Evolutionary conservation across 225 moss, liverwort and hornwort species (phyloP).

Genomic region (Takakia lepidozioides): DNA sequence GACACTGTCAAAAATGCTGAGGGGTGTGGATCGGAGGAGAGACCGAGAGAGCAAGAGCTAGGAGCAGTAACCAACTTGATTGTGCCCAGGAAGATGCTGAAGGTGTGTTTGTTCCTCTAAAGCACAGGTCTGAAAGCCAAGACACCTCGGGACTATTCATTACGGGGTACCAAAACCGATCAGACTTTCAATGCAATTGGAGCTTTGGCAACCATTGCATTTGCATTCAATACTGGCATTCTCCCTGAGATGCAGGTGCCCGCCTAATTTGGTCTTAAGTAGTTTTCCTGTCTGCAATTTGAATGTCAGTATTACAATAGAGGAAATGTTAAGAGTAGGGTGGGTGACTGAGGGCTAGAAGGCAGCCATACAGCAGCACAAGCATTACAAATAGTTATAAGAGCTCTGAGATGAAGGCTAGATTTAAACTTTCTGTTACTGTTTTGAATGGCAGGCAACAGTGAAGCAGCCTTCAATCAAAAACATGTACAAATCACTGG

Average conservation of each 20-base stretch:
- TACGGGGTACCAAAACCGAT: slow-evolving; percentile 13
- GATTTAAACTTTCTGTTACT: no score
- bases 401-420: no score
- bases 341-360: no score
- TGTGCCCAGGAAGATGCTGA: no score
- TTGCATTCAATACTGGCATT: slow-evolving; percentile 46
- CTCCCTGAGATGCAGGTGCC: slow-evolving; percentile 49
- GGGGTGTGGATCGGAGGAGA: no score
- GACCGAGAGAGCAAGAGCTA: not conserved
- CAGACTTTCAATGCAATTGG: slow-evolving; percentile 32
- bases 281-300: not conserved
- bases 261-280: no score
- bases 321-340: no score
- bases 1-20: no score
- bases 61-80: not conserved
- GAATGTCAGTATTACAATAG: no score
- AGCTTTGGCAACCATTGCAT: slow-evolving; percentile 33
- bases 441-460: slow-evolving; percentile 20
- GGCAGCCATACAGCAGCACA: no score
- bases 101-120: no score
- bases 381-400: no score
- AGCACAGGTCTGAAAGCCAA: slow-evolving; percentile 27
- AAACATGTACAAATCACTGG: slow-evolving; percentile 38
- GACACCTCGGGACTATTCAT: slow-evolving; percentile 30
- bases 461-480: slow-evolving; percentile 27